A percentile compares a stretch with the other conserved stretches of the same genome.
These are phyloP conservation scores for Tillandsia fasciculata DNA, from an alignment of 176 grass and related monocot genomes.

Conservation along the genomic window DNA sequence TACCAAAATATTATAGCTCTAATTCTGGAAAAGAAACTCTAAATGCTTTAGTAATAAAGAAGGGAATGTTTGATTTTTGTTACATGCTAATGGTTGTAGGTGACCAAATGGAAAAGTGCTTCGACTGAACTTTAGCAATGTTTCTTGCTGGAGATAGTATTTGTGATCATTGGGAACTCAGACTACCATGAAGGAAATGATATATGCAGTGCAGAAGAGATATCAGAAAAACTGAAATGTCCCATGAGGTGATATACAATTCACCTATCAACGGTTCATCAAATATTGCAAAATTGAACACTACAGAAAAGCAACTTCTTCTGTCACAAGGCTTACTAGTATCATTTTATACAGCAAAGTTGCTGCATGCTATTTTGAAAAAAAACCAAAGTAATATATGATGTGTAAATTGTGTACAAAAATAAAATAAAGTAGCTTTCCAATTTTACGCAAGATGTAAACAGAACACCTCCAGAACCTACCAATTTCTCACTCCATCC, in stretches of 20 bases:
- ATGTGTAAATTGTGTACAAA: too few relatives aligned
- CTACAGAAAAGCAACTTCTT: background rate
- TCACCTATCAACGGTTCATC: background rate
- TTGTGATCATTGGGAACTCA: background rate
- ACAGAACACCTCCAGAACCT: constrained; percentile 25
- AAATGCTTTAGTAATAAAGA: too few relatives aligned
- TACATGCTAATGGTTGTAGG: too few relatives aligned
- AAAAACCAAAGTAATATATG: too few relatives aligned
- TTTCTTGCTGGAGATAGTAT: background rate
- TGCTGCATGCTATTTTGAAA: too few relatives aligned
- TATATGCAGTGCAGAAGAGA: background rate
- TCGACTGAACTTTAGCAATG: background rate
- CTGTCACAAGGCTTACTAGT: too few relatives aligned
- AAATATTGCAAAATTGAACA: background rate
- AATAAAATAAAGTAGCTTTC: background rate
- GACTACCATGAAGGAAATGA: background rate
- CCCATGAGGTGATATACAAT: background rate
- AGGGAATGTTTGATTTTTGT: too few relatives aligned
- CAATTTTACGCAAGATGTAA: constrained; percentile 8
- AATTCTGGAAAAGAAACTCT: too few relatives aligned
- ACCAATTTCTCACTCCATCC: constrained; percentile 99
- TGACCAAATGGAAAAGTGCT: too few relatives aligned
- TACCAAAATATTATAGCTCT: too few relatives aligned
- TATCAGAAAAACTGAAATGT: background rate
- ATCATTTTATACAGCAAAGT: too few relatives aligned